Evolutionary conservation across 2,329 filamentous ascomycete genomes (phyloP), one percentile per base, ranked within the genome.

Genomic region (Cladobotryum mycophilum): DNA sequence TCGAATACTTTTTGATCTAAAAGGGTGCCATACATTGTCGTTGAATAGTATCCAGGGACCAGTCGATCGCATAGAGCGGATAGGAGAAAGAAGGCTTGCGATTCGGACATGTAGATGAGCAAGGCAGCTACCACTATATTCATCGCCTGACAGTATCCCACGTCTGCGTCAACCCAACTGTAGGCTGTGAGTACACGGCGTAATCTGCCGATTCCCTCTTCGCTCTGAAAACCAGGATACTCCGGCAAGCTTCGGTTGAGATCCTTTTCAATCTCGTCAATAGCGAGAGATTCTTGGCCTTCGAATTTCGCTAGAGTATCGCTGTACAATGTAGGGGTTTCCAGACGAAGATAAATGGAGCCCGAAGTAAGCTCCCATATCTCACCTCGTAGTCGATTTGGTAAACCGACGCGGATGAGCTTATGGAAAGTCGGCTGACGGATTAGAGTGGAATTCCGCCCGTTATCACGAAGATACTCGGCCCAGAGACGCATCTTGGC

Each of bases 81-180:
- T 41, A 99, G 80, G 7, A 96, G 76, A 68, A 93, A 99, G 71
- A 97, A 99, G 1, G 93, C 93, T 70, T 99, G 93, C 0, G 86
- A 71, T 70, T 99, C 93, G 8, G 91, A 97, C 84, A 95, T 95
- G 74, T 97, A 97, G 76, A 99, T 99, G 60, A 99, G 79, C 52
- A 99, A 74, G n/a, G 93, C 93, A 15, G 93, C 93, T 49, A 96
- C 92, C 34, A 99, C 93, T 60, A 99, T 99, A 68, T 99, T 99
- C 93, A 99, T 99, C 55, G 93, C 93, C 70, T 99, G 93, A 68
- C 93, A 99, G 70, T 99, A 99, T 58, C 93, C 93, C 49, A 99
- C 91, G 58, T 96, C 90, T 48, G 88, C 81, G 62, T 99, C 93
- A 45, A 86, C 88, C 93, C 93, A 99, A 70, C 91, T 96, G 73